Base-by-base conservation (phyloP, 495 filamentous ascomycete species). In the Ascobolus immersus region DNA sequence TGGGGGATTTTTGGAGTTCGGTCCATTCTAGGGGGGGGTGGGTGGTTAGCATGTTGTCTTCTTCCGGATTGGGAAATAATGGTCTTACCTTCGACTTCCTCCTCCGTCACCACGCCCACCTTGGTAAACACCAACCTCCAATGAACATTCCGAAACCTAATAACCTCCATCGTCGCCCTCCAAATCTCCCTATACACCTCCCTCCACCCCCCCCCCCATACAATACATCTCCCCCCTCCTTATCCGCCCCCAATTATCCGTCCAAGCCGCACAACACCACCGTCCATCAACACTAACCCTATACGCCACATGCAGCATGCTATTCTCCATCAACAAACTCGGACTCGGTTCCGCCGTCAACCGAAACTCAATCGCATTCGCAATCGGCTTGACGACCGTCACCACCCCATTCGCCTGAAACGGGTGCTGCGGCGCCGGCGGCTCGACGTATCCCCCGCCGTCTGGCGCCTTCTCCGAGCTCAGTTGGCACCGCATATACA, bases 241-340 rank as follows among this genome's bases (percentile, higher is more conserved):
- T 36, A 76, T 62, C 25, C 57, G 65, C 0, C 86, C 89, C 17
- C 58, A 64, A 43, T 68, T 80, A 51, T 94, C 81, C 1, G 75
- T 77, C 89, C 89, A 99, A n/a, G 76, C 75, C 4, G 70, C 80
- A 1, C 73, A 73, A 28, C 93, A 51, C 89, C 89, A 99, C 12
- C 75, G 65, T 29, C 76, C 70, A 46, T 86, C 78, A 19, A 71
- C 55, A 47, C 77, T 84, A 39, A 71, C 68, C 0, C 74, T 73
- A 47, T 84, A 91, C 5, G 77, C 81, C 29, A 94, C 54, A 49
- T 99, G 89, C 8, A 99, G 64, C 39, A 71, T 72, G 9, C 65
- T 70, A 21, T 81, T 78, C 44, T 90, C 79, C 32, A 73, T 69
- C n/a, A 93, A 52, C 0, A 86, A 59, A 17, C 77, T 73, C 2